These are phyloP conservation scores for Boletus patriciae DNA, from an alignment of 768 basidiomycete genomes.

Conservation along the genomic window DNA sequence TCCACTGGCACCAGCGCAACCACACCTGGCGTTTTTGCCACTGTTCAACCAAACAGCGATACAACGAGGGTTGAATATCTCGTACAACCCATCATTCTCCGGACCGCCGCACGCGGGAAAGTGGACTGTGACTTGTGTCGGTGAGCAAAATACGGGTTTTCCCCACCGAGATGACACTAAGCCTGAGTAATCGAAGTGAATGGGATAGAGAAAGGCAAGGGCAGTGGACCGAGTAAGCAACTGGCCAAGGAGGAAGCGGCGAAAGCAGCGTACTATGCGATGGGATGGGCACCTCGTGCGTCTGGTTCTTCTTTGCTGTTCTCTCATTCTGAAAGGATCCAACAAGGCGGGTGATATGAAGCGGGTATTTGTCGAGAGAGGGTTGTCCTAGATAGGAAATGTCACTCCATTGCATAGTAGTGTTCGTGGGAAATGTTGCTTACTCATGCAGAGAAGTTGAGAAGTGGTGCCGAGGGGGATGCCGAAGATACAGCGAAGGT, in stretches of 20 bases:
- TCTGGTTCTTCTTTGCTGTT: background rate
- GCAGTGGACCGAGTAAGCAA: slow-evolving; percentile 69
- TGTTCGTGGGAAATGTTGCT: slow-evolving; percentile 22
- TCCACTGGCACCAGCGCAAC: slow-evolving; percentile 64
- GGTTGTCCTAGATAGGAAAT: slow-evolving; percentile 23
- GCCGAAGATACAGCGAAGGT: slow-evolving; percentile 28
- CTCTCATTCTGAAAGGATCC: background rate
- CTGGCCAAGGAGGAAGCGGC: slow-evolving; percentile 79
- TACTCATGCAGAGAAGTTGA: slow-evolving; percentile 21
- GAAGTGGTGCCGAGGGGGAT: slow-evolving; percentile 21
- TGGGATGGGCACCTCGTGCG: slow-evolving; percentile 67
- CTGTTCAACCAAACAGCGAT: slow-evolving; percentile 72
- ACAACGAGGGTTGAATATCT: slow-evolving; percentile 61
- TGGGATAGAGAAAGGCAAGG: slow-evolving; percentile 65
- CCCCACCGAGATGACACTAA: background rate
- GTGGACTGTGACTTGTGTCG: slow-evolving; percentile 68
- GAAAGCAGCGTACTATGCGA: slow-evolving; percentile 63
- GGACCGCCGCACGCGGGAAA: slow-evolving; percentile 69
- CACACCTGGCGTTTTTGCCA: slow-evolving; percentile 62
- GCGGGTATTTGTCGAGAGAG: background rate
- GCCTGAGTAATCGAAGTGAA: slow-evolving; percentile 48
- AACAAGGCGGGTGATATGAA: slow-evolving; percentile 21
- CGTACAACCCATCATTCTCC: slow-evolving; percentile 57
- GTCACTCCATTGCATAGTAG: slow-evolving; percentile 3
- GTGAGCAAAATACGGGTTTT: slow-evolving; percentile 42